Base-by-base conservation (phyloP, 2,329 filamentous ascomycete species). In the Volutella citrinella region DNA sequence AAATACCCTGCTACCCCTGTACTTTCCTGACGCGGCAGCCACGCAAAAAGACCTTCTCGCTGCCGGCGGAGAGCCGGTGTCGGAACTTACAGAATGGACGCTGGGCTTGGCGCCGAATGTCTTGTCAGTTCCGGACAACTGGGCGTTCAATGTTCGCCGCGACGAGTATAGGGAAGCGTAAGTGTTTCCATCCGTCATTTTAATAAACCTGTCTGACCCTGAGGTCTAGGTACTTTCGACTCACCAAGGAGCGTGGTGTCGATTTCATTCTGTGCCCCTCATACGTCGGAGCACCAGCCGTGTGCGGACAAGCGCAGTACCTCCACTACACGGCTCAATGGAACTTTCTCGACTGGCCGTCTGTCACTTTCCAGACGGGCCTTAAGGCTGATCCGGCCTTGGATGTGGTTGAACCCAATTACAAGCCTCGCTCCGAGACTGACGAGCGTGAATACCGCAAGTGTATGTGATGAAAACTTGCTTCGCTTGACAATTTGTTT, bases 311-410 rank as follows among this genome's bases (percentile, higher is more conserved):
- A 5, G 32, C 3, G 66, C 68, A 2, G 70, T 80, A 45, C 61
- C 84, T 78, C 78, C 69, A 69, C 2, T 85, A 84, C 44, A 82
- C 76, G 0, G 62, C 69, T 3, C 70, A 78, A 40, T 84, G 78
- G 76, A 84, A 84, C 50, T 44, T 83, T 31, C 65, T 84, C 5
- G 79, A 84, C 51, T 82, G 82, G 55, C 76, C 80, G 2, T 69
- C 67, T 5, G 51, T 74, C 3, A 65, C 76, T 1, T 79, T 84
- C 45, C 80, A 80, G 0, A 73, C 72, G 3, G 36, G 30, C n/a
- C 33, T 22, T 12, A 22, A 23, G 2, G 40, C 44, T 13, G 39
- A 45, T 19, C 45, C 34, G 7, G 13, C 19, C 5, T 38, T 36
- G 30, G 43, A 42, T 6, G 17, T 29, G 5, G 40, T 41, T 2